Evolutionary conservation across 768 basidiomycete genomes (phyloP).

Genomic region (Leccinellum albellum): DNA sequence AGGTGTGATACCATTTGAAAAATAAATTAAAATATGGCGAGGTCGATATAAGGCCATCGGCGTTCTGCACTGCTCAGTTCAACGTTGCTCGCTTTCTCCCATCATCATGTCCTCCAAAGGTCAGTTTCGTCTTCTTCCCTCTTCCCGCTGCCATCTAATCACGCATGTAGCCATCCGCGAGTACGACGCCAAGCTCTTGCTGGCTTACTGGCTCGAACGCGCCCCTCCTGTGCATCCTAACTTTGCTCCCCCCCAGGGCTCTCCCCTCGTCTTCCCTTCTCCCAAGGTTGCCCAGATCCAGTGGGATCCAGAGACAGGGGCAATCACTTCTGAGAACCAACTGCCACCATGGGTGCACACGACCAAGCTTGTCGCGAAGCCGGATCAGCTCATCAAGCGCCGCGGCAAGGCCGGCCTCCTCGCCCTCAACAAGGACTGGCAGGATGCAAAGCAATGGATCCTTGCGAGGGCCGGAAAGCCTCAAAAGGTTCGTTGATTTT

Average conservation of each 20-base stretch:
- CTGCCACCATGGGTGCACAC: constrained; percentile 81
- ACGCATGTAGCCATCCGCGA: constrained; percentile 75
- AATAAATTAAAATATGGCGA: constrained; percentile 15
- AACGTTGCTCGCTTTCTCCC: constrained; percentile 2
- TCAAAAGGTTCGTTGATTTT: constrained; percentile 52
- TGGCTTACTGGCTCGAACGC: constrained; percentile 95
- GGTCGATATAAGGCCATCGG: constrained; percentile 17
- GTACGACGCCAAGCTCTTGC: constrained; percentile 97
- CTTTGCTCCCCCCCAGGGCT: constrained; percentile 41
- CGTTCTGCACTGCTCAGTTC: not conserved
- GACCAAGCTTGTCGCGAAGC: constrained; percentile 90
- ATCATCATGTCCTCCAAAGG: constrained; percentile 34
- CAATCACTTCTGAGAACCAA: constrained; percentile 54
- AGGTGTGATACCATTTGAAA: constrained; percentile 19
- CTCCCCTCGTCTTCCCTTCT: constrained; percentile 50
- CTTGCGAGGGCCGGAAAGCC: constrained; percentile 85
- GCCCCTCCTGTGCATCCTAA: constrained; percentile 76
- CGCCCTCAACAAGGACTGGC: constrained; percentile 90
- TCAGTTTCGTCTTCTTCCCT: constrained; percentile 7
- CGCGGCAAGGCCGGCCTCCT: constrained; percentile 97
- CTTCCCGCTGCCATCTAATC: constrained; percentile 3
- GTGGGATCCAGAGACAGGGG: constrained; percentile 70
- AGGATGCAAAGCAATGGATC: constrained; percentile 86
- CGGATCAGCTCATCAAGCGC: constrained; percentile 98
- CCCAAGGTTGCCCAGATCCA: constrained; percentile 84